phyloP scores from a whole-genome alignment of 1,284 basidiomycete genomes.

The Ceratobasidium theobromae region DNA sequence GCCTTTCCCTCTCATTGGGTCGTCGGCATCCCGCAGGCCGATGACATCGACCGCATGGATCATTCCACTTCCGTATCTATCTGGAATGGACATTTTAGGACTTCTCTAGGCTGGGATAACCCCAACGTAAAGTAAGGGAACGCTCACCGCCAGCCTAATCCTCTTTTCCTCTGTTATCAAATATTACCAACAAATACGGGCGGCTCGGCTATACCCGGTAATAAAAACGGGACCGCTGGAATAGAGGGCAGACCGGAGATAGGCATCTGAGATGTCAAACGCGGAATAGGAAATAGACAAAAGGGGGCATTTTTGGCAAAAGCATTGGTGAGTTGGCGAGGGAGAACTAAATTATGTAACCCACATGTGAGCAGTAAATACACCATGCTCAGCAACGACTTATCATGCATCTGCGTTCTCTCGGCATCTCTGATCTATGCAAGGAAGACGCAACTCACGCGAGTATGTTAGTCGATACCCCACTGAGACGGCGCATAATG shows the following conservation, averaged over 20 bases:
- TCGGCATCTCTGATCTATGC: not conserved
- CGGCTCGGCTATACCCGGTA: too few species aligned
- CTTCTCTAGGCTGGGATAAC: constrained; percentile 54
- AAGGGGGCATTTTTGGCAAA: too few species aligned
- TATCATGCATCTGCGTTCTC: constrained; percentile 57
- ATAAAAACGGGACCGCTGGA: too few species aligned
- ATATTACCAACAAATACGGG: too few species aligned
- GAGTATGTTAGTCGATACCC: constrained; percentile 68
- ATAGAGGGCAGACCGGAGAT: too few species aligned
- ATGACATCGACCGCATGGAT: constrained; percentile 58
- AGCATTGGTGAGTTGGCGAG: too few species aligned
- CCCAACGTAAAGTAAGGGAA: constrained; percentile 60
- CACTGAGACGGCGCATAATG: constrained; percentile 67
- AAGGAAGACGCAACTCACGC: constrained; percentile 48
- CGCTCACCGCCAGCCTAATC: constrained; percentile 61
- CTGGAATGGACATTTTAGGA: constrained; percentile 58
- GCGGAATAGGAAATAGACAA: too few species aligned
- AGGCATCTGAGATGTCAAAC: too few species aligned
- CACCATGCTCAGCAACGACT: constrained; percentile 68
- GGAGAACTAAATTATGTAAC: too few species aligned
- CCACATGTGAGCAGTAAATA: constrained; percentile 43
- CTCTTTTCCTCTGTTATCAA: too few species aligned
- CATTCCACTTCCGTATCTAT: constrained; percentile 56
- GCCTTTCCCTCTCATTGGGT: not conserved
- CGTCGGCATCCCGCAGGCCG: constrained; percentile 44